phyloP scores from a whole-genome alignment of 768 basidiomycete species.

The Amanita brunnescens region DNA sequence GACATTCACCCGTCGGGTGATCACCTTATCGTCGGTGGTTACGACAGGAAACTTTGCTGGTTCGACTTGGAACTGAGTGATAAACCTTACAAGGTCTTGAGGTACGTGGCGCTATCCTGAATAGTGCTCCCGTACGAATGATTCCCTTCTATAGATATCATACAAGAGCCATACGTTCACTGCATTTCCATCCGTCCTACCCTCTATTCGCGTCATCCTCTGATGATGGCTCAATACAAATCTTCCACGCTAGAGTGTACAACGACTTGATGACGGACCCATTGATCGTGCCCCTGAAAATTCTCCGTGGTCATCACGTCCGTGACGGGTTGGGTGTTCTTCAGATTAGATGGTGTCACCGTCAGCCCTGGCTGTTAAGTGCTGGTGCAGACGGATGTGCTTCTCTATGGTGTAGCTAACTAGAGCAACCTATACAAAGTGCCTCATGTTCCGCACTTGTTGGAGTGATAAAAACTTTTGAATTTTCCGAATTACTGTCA shows the following conservation, averaged over 20 bases:
- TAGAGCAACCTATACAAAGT: neutral
- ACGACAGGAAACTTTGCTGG: conserved; percentile 97
- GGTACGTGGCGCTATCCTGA: conserved; percentile 38
- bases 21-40: conserved; percentile 94
- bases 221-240: conserved; percentile 93
- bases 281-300: conserved; percentile 94
- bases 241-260: conserved; percentile 94
- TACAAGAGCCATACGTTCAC: conserved; percentile 82
- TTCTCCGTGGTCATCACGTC: conserved; percentile 84
- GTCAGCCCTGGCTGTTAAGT: conserved; percentile 88
- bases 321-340: conserved; percentile 86
- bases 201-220: conserved; percentile 95
- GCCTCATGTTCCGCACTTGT: neutral
- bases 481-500: no score
- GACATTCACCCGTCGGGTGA: conserved; percentile 95
- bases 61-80: conserved; percentile 95
- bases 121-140: neutral
- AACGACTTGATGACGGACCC: conserved; percentile 96
- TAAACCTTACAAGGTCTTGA: conserved; percentile 93
- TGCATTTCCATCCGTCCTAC: conserved; percentile 90
- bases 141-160: conserved; percentile 63
- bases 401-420: conserved; percentile 78
- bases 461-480: no score
- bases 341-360: conserved; percentile 81
- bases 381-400: conserved; percentile 89